A percentile compares a stretch with the other conserved stretches of the same genome.
phyloP scores from a whole-genome alignment of 73 alveolate genomes.

The Blepharisma japonicum region DNA sequence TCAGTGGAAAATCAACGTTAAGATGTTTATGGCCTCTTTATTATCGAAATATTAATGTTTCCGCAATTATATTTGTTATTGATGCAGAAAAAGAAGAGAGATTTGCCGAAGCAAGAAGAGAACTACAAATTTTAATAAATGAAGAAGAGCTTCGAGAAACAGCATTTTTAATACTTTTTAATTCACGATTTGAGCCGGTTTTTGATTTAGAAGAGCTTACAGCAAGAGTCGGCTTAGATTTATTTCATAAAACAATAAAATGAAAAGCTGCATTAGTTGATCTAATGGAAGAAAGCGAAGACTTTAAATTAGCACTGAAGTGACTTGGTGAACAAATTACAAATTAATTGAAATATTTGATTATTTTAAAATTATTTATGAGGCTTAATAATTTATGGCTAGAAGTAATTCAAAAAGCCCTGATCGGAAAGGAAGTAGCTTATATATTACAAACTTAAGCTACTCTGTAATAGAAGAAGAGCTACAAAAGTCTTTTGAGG shows the following conservation, averaged over 20 bases:
- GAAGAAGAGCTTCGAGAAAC: slow-evolving; percentile 35
- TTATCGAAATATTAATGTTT: neutral
- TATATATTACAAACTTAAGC: slow-evolving; percentile 19
- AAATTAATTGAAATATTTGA: neutral
- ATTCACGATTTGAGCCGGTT: neutral
- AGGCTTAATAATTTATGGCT: too few species aligned
- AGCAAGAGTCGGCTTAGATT: neutral
- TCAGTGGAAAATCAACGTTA: slow-evolving; percentile 25
- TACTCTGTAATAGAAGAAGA: slow-evolving; percentile 2
- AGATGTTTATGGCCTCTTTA: slow-evolving; percentile 24
- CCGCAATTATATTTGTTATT: slow-evolving; percentile 20
- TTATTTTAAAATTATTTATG: too few species aligned
- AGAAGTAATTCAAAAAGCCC: too few species aligned
- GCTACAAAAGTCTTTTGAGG: neutral
- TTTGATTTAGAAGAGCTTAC: neutral
- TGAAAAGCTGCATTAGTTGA: neutral
- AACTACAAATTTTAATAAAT: slow-evolving; percentile 5
- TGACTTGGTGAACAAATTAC: neutral
- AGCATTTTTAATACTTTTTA: slow-evolving; percentile 5
- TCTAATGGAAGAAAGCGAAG: slow-evolving; percentile 17
- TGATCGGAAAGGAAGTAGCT: neutral
- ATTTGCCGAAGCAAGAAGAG: slow-evolving; percentile 29
- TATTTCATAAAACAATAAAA: neutral
- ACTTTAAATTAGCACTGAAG: neutral
- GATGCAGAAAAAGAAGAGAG: slow-evolving; percentile 30